Evolutionary conservation across 805 yeast species (phyloP).

Genomic region (Saccharomyces cerevisiae): DNA sequence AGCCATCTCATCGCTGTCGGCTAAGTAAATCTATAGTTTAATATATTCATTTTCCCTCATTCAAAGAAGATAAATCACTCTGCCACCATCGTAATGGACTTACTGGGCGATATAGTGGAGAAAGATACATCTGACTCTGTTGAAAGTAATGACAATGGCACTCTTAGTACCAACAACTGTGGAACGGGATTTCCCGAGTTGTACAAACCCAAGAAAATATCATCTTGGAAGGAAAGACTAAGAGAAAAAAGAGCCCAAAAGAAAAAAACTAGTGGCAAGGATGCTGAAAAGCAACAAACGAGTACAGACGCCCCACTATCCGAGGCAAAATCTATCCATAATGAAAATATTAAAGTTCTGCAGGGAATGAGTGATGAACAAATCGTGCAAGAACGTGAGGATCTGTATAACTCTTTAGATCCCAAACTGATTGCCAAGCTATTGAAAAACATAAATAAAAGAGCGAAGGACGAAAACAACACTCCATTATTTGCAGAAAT

Average conservation of each 20-base stretch:
- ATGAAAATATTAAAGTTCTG: slow-evolving; percentile 60
- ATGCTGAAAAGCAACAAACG: slow-evolving; percentile 13
- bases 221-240: slow-evolving; percentile 43
- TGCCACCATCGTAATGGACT: slow-evolving; percentile 41
- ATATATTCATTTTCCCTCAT: neutral
- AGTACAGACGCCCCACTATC: slow-evolving; percentile 22
- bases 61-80: neutral
- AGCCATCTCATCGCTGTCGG: neutral
- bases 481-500: slow-evolving; percentile 32
- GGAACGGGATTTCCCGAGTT: slow-evolving; percentile 28
- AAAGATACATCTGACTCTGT: slow-evolving; percentile 34
- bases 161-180: neutral
- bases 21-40: neutral
- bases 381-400: slow-evolving; percentile 54
- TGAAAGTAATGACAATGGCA: slow-evolving; percentile 1
- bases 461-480: slow-evolving; percentile 36
- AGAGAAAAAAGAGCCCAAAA: slow-evolving; percentile 28
- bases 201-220: slow-evolving; percentile 33
- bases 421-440: slow-evolving; percentile 58
- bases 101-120: slow-evolving; percentile 67
- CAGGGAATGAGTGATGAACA: slow-evolving; percentile 59
- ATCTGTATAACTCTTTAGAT: slow-evolving; percentile 56
- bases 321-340: slow-evolving; percentile 68
- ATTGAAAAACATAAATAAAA: slow-evolving; percentile 47
- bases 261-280: slow-evolving; percentile 1